phyloP scores from a whole-genome alignment of 2,329 filamentous ascomycete genomes.

The Herpotrichia juniperi region DNA sequence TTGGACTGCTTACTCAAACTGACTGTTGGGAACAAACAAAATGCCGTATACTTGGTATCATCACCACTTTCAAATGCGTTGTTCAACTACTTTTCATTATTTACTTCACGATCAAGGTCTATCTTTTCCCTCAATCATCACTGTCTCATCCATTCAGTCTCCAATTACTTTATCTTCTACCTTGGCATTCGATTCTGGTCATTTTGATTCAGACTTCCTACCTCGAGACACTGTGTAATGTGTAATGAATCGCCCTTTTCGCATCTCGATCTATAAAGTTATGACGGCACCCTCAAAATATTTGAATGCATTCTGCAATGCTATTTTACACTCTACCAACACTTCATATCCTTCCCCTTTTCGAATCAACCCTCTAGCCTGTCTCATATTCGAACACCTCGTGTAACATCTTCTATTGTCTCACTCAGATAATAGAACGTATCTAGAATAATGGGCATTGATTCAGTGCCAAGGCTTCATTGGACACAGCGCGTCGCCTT shows the following conservation, averaged over 20 bases:
- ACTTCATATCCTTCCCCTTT: too few species aligned
- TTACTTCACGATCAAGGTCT: not conserved
- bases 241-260: not conserved
- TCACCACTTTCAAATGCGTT: too few species aligned
- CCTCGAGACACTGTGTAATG: too few species aligned
- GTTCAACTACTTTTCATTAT: not conserved
- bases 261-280: not conserved
- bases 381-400: not conserved
- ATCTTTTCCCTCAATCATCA: not conserved
- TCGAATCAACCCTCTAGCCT: too few species aligned
- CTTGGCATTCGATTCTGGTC: too few species aligned
- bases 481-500: constrained; percentile 55
- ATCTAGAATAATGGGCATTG: constrained; percentile 23
- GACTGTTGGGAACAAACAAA: too few species aligned
- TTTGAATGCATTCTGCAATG: not conserved
- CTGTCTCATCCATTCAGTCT: not conserved
- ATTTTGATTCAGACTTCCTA: too few species aligned
- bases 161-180: too few species aligned
- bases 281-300: not conserved
- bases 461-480: constrained; percentile 45
- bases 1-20: too few species aligned
- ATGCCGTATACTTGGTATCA: too few species aligned
- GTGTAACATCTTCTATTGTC: constrained; percentile 4
- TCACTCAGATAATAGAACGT: not conserved
- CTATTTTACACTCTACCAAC: not conserved